Conservation (phyloP, 352 stramenopile genomes). For the Phytophthora tubulina region DNA sequence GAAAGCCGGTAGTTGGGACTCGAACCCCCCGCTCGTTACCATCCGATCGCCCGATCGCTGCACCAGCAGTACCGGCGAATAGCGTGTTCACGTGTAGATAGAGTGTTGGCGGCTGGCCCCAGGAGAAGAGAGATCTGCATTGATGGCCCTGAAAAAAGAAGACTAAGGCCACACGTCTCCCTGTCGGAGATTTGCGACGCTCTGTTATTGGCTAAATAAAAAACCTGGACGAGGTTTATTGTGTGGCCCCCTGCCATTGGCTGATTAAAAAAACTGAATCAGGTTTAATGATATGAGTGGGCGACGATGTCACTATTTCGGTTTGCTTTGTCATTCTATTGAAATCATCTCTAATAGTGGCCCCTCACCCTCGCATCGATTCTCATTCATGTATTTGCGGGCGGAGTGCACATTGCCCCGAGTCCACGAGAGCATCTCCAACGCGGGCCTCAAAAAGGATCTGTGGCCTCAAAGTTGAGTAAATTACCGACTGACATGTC, state of each 20-base stretch:
- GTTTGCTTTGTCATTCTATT: background rate
- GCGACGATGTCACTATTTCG: background rate
- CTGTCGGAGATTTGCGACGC: too few relatives aligned
- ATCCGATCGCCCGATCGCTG: background rate
- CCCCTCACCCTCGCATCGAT: background rate
- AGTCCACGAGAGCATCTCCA: background rate
- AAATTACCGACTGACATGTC: too few relatives aligned
- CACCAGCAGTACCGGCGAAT: background rate
- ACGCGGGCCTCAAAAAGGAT: too few relatives aligned
- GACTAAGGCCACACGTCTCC: too few relatives aligned
- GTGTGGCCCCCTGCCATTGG: too few relatives aligned
- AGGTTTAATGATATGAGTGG: background rate
- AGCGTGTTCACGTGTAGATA: background rate
- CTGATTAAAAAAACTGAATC: too few relatives aligned
- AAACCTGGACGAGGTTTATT: too few relatives aligned
- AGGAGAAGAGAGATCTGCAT: too few relatives aligned
- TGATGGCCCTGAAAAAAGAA: too few relatives aligned
- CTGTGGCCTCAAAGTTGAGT: too few relatives aligned
- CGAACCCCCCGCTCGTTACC: background rate
- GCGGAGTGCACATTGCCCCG: background rate
- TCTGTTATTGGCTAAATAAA: too few relatives aligned
- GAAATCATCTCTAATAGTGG: background rate
- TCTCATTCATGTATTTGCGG: constrained; percentile 1
- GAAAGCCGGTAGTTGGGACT: background rate
- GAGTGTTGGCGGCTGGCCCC: background rate